Conservation (phyloP, 768 basidiomycete genomes). For the Xanthoconium purpureum region DNA sequence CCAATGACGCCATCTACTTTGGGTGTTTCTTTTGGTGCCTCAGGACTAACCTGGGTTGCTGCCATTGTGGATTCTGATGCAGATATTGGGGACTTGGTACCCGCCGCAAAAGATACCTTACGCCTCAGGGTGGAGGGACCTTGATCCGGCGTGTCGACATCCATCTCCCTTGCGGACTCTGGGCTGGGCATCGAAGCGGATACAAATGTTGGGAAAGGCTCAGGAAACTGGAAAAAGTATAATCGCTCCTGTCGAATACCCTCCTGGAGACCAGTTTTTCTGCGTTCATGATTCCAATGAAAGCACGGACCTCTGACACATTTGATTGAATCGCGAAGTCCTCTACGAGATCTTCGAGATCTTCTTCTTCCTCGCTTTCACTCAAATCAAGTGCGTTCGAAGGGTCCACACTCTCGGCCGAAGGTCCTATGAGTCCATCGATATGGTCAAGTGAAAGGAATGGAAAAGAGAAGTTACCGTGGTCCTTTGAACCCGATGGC, state of each 20-base stretch:
- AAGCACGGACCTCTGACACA: slow-evolving; percentile 37
- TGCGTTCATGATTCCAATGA: neutral
- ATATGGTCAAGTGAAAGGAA: neutral
- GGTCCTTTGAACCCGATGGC: slow-evolving; percentile 26
- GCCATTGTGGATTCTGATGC: slow-evolving; percentile 22
- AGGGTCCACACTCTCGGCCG: slow-evolving; percentile 35
- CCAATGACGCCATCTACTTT: slow-evolving; percentile 77
- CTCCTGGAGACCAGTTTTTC: slow-evolving; percentile 36
- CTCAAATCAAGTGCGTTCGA: slow-evolving; percentile 67
- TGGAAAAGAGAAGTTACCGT: slow-evolving; percentile 28
- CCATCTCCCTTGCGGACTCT: slow-evolving; percentile 29
- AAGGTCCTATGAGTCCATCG: slow-evolving; percentile 6
- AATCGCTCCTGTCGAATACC: slow-evolving; percentile 59
- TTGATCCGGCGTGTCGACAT: slow-evolving; percentile 30
- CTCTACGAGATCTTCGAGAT: slow-evolving; percentile 72
- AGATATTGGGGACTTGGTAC: slow-evolving; percentile 49
- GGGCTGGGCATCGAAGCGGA: slow-evolving; percentile 34
- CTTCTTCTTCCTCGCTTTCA: slow-evolving; percentile 77
- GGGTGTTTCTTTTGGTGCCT: slow-evolving; percentile 29
- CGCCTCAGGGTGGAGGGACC: slow-evolving; percentile 36
- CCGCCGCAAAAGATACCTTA: slow-evolving; percentile 60
- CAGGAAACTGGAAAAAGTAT: slow-evolving; percentile 89
- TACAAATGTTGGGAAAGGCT: slow-evolving; percentile 75
- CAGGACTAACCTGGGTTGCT: slow-evolving; percentile 17
- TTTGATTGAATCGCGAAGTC: slow-evolving; percentile 53